Percentiles rank a stretch among this genome's conserved stretches.
Conservation (phyloP, 306 rosid genomes). For the Lathyrus sativus region DNA sequence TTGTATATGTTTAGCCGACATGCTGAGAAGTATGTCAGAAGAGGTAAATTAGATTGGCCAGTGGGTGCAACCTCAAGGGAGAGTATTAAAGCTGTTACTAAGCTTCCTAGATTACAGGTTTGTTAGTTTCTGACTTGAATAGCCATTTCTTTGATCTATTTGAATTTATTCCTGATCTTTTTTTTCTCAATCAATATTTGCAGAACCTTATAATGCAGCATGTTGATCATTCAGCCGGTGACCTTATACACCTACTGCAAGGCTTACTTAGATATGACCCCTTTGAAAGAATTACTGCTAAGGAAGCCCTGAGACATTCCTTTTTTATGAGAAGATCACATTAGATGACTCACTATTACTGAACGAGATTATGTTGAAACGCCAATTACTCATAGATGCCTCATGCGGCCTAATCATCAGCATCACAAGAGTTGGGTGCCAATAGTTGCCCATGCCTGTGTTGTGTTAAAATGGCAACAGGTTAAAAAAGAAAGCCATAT, state of each 20-base stretch:
- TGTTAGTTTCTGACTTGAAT: constrained; percentile 1
- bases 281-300: constrained; percentile 62
- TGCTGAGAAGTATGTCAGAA: constrained; percentile 85
- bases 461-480: not conserved
- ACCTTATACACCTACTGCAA: constrained; percentile 84
- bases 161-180: not conserved
- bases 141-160: not conserved
- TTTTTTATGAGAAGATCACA: constrained; percentile 70
- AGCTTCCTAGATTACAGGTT: constrained; percentile 91
- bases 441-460: not conserved
- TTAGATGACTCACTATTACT: constrained; percentile 36
- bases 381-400: not conserved
- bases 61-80: constrained; percentile 88
- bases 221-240: constrained; percentile 95
- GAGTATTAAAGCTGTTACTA: constrained; percentile 82
- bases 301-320: constrained; percentile 77
- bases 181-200: not conserved
- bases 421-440: not conserved
- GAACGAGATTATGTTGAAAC: not conserved
- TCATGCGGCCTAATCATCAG: not conserved
- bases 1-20: constrained; percentile 57
- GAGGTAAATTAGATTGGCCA: constrained; percentile 91
- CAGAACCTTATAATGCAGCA: constrained; percentile 96
- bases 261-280: constrained; percentile 87
- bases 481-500: not conserved